Conservation (phyloP, 2,329 filamentous ascomycete genomes). For the Clonostachys chloroleuca region DNA sequence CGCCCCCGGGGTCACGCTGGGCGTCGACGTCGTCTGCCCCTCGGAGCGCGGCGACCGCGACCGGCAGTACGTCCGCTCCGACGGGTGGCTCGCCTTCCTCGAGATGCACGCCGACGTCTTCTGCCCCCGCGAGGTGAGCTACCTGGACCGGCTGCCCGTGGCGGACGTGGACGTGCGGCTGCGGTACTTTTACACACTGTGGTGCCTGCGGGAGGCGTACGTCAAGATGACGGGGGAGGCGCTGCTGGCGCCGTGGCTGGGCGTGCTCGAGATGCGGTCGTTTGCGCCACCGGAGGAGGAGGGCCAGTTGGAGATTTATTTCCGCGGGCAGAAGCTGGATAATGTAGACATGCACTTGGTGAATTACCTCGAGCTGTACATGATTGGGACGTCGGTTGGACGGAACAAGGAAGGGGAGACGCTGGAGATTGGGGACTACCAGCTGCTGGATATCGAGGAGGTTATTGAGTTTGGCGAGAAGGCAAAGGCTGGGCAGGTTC, state of each 20-base stretch:
- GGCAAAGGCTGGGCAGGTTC: too few species aligned
- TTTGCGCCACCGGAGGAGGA: constrained; percentile 50
- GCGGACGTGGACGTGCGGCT: constrained; percentile 48
- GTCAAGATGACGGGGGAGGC: constrained; percentile 82
- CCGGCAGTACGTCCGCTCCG: constrained; percentile 44
- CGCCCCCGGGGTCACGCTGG: constrained; percentile 43
- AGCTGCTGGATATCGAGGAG: constrained; percentile 36
- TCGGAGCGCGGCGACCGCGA: constrained; percentile 64
- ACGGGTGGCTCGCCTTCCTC: constrained; percentile 64
- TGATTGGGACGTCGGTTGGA: constrained; percentile 48
- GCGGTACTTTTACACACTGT: constrained; percentile 70
- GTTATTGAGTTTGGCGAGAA: constrained; percentile 38
- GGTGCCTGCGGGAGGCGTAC: constrained; percentile 77
- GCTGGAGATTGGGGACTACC: constrained; percentile 33
- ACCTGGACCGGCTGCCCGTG: constrained; percentile 47
- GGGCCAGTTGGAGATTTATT: constrained; percentile 19
- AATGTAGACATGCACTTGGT: constrained; percentile 26
- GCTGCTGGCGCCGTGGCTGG: constrained; percentile 68
- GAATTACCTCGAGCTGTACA: constrained; percentile 40
- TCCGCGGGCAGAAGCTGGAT: constrained; percentile 18
- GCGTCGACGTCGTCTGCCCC: constrained; percentile 73
- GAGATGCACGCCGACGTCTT: constrained; percentile 72
- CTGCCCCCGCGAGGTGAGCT: constrained; percentile 52
- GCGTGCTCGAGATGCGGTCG: constrained; percentile 62
- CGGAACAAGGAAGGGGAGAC: constrained; percentile 31